Conservation (phyloP, 192 early-diverging fungal genomes). For the Coemansia nantahalensis region DNA sequence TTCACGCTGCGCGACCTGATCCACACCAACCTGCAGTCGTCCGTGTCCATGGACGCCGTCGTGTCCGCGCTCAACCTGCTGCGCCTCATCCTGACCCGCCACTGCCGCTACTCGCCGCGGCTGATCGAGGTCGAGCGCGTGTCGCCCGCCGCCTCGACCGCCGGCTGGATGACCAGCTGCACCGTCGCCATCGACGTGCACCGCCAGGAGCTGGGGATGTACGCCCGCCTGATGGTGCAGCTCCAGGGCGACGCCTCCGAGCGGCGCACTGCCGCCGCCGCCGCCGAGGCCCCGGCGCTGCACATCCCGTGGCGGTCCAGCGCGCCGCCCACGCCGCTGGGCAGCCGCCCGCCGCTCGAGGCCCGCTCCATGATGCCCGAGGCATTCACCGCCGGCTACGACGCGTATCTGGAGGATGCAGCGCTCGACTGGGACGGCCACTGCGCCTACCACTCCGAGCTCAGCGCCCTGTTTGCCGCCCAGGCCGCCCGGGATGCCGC, state of each 20-base stretch:
- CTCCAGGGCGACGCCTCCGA: constrained; percentile 31
- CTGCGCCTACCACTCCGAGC: constrained; percentile 38
- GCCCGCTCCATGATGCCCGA: constrained; percentile 29
- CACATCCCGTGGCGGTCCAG: constrained; percentile 36
- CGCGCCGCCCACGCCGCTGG: constrained; percentile 1
- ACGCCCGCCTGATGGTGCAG: constrained; percentile 47
- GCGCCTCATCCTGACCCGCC: constrained; percentile 66
- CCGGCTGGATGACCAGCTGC: constrained; percentile 50
- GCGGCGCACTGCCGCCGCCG: too few species aligned
- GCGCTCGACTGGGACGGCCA: constrained; percentile 51
- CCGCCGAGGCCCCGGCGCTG: constrained; percentile 18
- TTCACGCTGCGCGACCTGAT: constrained; percentile 82
- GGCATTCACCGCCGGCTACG: constrained; percentile 45
- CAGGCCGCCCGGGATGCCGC: constrained; percentile 27
- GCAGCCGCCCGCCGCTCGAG: constrained; percentile 20
- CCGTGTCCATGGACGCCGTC: constrained; percentile 78
- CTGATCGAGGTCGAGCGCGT: constrained; percentile 70
- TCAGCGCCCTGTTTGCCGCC: constrained; percentile 41
- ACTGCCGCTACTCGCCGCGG: constrained; percentile 74
- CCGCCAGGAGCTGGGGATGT: constrained; percentile 53
- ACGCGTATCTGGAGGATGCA: constrained; percentile 58
- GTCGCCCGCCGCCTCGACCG: constrained; percentile 19
- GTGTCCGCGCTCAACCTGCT: constrained; percentile 80
- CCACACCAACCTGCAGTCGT: constrained; percentile 82
- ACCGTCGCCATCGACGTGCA: constrained; percentile 48